Percentiles rank a stretch among this genome's conserved stretches.
Conservation (phyloP, 2,329 filamentous ascomycete species). For the Fusarium ambrosium region DNA sequence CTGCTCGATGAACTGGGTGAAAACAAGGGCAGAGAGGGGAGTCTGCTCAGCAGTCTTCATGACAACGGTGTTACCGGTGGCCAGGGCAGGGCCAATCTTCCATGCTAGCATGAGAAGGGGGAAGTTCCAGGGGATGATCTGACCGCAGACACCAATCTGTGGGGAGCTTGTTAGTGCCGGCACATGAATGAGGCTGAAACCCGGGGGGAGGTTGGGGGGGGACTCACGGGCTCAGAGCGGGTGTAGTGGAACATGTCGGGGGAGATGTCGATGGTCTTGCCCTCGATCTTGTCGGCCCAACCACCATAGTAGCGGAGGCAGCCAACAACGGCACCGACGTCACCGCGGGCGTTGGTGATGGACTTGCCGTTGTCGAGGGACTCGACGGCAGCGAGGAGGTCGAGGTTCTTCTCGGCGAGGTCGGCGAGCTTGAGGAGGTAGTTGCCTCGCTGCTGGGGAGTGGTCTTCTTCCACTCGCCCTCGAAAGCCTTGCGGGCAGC, state of each 20-base stretch:
- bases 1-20: conserved; percentile 76
- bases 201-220: not conserved
- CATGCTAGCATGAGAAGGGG: conserved; percentile 84
- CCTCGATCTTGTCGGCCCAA: conserved; percentile 92
- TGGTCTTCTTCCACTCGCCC: conserved; percentile 75
- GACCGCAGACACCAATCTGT: conserved; percentile 80
- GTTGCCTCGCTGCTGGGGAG: conserved; percentile 78
- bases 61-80: conserved; percentile 79
- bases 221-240: conserved; percentile 75
- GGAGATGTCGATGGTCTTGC: conserved; percentile 86
- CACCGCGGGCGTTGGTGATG: conserved; percentile 80
- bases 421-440: conserved; percentile 83
- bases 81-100: conserved; percentile 84
- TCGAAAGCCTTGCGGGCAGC: conserved; percentile 91
- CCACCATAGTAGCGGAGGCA: conserved; percentile 83
- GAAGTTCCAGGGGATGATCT: conserved; percentile 94
- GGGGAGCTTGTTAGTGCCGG: conserved; percentile 22
- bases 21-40: conserved; percentile 76
- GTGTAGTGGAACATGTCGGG: conserved; percentile 89
- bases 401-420: conserved; percentile 81
- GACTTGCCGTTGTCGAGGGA: conserved; percentile 91
- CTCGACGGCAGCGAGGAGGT: conserved; percentile 85
- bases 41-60: conserved; percentile 85
- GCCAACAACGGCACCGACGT: conserved; percentile 76
- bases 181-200: not conserved